A percentile compares a stretch with the other conserved stretches of the same genome.
Conservation (phyloP, 495 filamentous ascomycete species). For the Penicillium angulare region DNA sequence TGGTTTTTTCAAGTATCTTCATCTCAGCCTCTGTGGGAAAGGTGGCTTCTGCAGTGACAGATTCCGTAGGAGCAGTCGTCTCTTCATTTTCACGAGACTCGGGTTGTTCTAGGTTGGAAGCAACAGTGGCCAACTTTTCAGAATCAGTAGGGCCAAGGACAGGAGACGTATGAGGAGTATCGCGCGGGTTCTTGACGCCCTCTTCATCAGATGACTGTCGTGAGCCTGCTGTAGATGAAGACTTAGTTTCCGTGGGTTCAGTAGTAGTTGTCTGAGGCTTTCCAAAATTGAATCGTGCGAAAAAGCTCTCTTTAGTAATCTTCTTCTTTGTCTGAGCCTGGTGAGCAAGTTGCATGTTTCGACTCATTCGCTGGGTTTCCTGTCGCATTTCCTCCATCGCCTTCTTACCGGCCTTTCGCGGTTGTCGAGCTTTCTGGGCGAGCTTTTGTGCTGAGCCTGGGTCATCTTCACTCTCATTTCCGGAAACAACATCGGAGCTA, state of each 20-base stretch:
- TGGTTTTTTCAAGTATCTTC: background rate
- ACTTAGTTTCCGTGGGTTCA: slow-evolving; percentile 26
- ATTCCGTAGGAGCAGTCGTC: background rate
- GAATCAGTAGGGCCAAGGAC: slow-evolving; percentile 23
- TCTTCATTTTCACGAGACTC: background rate
- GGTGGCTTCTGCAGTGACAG: background rate
- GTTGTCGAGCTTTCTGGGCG: slow-evolving; percentile 63
- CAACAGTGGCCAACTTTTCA: slow-evolving; percentile 20
- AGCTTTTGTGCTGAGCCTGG: slow-evolving; percentile 56
- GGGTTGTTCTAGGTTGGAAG: slow-evolving; percentile 3
- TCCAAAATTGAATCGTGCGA: slow-evolving; percentile 79
- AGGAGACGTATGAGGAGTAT: slow-evolving; percentile 54
- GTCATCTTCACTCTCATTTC: slow-evolving; percentile 51
- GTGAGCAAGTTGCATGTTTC: slow-evolving; percentile 89
- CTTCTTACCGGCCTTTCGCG: slow-evolving; percentile 91
- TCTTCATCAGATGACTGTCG: slow-evolving; percentile 52
- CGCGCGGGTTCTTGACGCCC: slow-evolving; percentile 29
- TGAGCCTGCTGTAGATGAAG: slow-evolving; percentile 42
- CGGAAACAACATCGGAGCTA: slow-evolving; percentile 35
- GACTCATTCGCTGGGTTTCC: slow-evolving; percentile 86
- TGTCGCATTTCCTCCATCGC: slow-evolving; percentile 92
- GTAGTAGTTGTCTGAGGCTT: slow-evolving; percentile 28
- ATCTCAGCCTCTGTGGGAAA: background rate
- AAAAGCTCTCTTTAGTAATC: slow-evolving; percentile 78
- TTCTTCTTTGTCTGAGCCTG: slow-evolving; percentile 90